Base-by-base conservation (phyloP, 192 early-diverging fungal genomes). In the Coemansia interrupta region DNA sequence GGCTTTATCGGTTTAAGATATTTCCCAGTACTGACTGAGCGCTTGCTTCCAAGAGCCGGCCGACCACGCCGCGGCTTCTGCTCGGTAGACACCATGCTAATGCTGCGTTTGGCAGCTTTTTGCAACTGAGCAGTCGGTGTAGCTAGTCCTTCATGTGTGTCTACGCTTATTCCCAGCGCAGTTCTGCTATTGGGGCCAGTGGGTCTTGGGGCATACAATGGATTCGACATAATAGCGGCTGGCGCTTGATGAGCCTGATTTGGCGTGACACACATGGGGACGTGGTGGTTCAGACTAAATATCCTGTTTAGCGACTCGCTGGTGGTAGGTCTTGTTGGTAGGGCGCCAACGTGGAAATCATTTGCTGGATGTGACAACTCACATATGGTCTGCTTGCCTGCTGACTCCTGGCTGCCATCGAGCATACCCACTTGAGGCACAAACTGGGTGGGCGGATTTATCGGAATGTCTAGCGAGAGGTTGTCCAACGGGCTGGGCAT, bases 401-500 rank as follows among this genome's bases (percentile, higher is more conserved):
- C 32, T 2, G 32, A 44, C 2, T n/a, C 54, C 24, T 51, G 60
- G 15, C 40, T 5, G 20, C n/a, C 32, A 22, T 19, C 54, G 8
- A 55, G 20, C 38, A 55, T 18, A 14, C 29, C 54, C 40, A 55
- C 26, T 11, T 40, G 38, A 23, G 41, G n/a, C 54, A 55, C 23
- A 8, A 49, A 46, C 43, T 72, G 63, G 24, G 62, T 43, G 4
- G 72, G 72, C 40, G 64, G 63, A 28, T 78, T 67, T 18, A 71
- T 71, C 6, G 74, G 68, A 23, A 71, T 56, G 38, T 71, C 74
- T 38, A 78, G 44, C n/a, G 73, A 63, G 60, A 78, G 52, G 13
- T 60, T 78, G 22, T 62, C 74, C 42, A 78, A 52, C 57, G 74
- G 68, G 55, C 69, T 78, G n/a, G 74, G 74, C 68, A 78, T 70